A percentile compares a stretch with the other conserved stretches of the same genome.
These are phyloP conservation scores for Lentinula raphanica DNA, from an alignment of 768 basidiomycete genomes.

Conservation along the genomic window DNA sequence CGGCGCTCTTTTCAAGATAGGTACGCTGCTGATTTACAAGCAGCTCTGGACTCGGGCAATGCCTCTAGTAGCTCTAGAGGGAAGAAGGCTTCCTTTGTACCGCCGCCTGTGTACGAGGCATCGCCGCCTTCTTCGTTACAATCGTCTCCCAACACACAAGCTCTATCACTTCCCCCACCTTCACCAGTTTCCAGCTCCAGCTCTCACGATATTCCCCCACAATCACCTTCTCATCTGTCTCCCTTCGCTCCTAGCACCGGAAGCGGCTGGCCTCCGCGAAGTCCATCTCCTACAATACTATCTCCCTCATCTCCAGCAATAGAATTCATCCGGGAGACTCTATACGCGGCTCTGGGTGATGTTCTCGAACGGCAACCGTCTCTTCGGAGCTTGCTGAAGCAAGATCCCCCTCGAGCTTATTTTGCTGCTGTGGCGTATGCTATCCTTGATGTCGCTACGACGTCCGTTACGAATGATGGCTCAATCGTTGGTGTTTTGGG, in stretches of 20 bases:
- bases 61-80: constrained; percentile 21
- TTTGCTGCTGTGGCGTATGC: constrained; percentile 72
- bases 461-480: constrained; percentile 43
- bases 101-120: constrained; percentile 62
- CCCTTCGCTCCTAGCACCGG: constrained; percentile 15
- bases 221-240: constrained; percentile 23
- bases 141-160: constrained; percentile 15
- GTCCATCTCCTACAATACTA: constrained; percentile 35
- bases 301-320: constrained; percentile 56
- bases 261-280: constrained; percentile 16
- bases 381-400: constrained; percentile 50
- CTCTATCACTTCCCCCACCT: constrained; percentile 17
- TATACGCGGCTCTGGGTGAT: constrained; percentile 77
- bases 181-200: constrained; percentile 9
- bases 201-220: constrained; percentile 18
- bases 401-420: constrained; percentile 70
- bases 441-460: constrained; percentile 61
- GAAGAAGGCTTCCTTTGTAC: constrained; percentile 60
- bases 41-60: constrained; percentile 65
- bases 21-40: constrained; percentile 71
- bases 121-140: constrained; percentile 19
- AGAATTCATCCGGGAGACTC: constrained; percentile 78
- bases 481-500: constrained; percentile 56
- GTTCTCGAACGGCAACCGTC: constrained; percentile 51
- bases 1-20: constrained; percentile 78